These are phyloP conservation scores for Aspergillus puulaauensis DNA, from an alignment of 2,329 filamentous ascomycete genomes.

Conservation along the genomic window DNA sequence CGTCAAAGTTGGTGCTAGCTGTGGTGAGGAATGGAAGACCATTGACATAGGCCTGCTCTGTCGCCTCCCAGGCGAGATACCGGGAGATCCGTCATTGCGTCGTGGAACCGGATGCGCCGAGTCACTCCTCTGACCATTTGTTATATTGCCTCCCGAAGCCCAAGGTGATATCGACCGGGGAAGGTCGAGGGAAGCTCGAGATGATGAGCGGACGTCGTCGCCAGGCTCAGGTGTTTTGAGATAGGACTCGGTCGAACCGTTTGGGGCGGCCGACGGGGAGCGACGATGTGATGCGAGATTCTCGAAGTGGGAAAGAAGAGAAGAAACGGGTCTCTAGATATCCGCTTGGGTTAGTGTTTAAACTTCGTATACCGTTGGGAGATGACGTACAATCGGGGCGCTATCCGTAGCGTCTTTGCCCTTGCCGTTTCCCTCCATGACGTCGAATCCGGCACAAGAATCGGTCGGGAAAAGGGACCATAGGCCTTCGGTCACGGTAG, in stretches of 20 bases:
- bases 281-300: conserved; percentile 39
- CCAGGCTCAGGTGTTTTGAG: conserved; percentile 32
- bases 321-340: conserved; percentile 48
- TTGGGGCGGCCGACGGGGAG: conserved; percentile 27
- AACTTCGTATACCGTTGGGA: conserved; percentile 1
- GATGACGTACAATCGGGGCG: conserved; percentile 36
- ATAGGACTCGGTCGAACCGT: conserved; percentile 29
- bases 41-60: conserved; percentile 53
- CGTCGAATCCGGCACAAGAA: conserved; percentile 24
- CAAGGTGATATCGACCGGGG: conserved; percentile 42
- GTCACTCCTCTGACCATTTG: conserved; percentile 20
- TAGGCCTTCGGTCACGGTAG: conserved; percentile 22
- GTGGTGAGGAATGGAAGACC: conserved; percentile 42
- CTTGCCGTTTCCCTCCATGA: conserved; percentile 37
- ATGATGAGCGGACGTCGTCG: conserved; percentile 30
- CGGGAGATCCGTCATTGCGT: conserved; percentile 46
- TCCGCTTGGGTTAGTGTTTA: not conserved
- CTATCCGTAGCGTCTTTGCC: conserved; percentile 36
- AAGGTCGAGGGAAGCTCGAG: conserved; percentile 44
- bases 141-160: conserved; percentile 24
- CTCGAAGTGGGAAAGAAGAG: conserved; percentile 50
- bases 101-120: conserved; percentile 24
- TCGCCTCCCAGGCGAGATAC: conserved; percentile 59
- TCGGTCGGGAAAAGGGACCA: conserved; percentile 25
- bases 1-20: conserved; percentile 42